A percentile compares a stretch with the other conserved stretches of the same genome.
Conservation (phyloP, 2,329 filamentous ascomycete species). For the Dactylonectria macrodidyma region DNA sequence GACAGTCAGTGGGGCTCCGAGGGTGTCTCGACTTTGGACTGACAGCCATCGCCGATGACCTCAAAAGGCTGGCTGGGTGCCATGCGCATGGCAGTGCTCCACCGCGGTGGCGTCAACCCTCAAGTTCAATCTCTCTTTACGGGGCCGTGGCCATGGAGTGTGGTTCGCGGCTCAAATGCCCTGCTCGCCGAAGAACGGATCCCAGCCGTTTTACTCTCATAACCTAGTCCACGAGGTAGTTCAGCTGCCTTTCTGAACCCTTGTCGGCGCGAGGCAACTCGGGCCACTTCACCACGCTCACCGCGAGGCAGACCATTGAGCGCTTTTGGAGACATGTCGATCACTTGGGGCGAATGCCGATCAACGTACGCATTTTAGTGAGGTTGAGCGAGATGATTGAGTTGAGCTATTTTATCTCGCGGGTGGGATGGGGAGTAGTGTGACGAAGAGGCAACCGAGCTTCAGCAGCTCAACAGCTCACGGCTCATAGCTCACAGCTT, state of each 20-base stretch:
- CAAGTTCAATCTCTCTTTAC: background rate
- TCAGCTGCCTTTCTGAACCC: background rate
- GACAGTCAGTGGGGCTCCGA: conserved; percentile 3
- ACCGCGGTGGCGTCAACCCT: background rate
- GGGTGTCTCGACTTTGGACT: conserved; percentile 4
- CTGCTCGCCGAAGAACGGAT: background rate
- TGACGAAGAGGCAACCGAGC: background rate
- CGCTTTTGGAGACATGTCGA: conserved; percentile 5
- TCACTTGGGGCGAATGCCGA: background rate
- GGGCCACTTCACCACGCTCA: conserved; percentile 3
- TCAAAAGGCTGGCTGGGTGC: background rate
- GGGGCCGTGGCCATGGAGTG: background rate
- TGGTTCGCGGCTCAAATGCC: background rate
- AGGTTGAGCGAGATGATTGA: background rate
- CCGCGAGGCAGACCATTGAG: conserved; percentile 17
- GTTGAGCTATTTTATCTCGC: background rate
- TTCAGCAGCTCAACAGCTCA: background rate
- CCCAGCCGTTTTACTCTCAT: background rate
- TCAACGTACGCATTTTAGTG: background rate
- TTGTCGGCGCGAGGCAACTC: conserved; percentile 9
- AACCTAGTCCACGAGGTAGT: background rate
- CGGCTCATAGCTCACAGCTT: too few species aligned
- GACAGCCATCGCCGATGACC: background rate
- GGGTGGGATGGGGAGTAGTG: background rate
- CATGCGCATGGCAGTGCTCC: background rate